Base-by-base conservation (phyloP, 2,329 filamentous ascomycete genomes). In the Monilinia fructigena region DNA sequence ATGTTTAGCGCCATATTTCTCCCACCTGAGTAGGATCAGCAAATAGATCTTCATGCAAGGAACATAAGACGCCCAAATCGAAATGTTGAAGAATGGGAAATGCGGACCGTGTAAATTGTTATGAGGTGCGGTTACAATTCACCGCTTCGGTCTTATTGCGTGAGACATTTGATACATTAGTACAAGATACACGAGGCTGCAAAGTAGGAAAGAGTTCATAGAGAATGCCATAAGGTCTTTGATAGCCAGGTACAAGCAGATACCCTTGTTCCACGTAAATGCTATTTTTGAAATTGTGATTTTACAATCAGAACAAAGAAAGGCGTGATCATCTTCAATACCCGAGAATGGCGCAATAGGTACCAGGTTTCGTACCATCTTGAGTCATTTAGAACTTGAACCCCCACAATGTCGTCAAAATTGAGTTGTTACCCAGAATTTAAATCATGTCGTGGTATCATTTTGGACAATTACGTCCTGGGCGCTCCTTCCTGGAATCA, bases 301-400 rank as follows among this genome's bases (percentile, higher is more conserved):
- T 61, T 61, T 38, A 65, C 55, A 61, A 61, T 65, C 35, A 18
- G n/a, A 47, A 61, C 47, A 65, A 65, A 65, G 55, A 65, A 65
- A 65, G 47, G 55, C 63, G 31, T 65, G 53, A 60, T 65, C n/a
- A 26, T 65, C 45, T 47, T 26, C 35, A 47, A 38, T n/a, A 53
- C 63, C 63, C 63, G 63, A 52, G 31, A 26, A 65, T 65, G 31
- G 63, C 63, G 63, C 63, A 65, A 65, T 54, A 59, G 42, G 28
- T 2, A 20, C 47, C 23, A 35, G 16, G 45, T 53, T 65, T 65
- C 55, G 63, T 59, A 54, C 42, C 35, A 65, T 65, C 47, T 31
- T 45, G 63, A 42, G 35, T 45, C 55, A 65, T 60, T 65, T 61
- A 65, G 53, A 16, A 20, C 16, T 35, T 28, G 10, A 7, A 10